A percentile compares a stretch with the other conserved stretches of the same genome.
These are phyloP conservation scores for Hypericum androsaemum DNA, from an alignment of 345 rosid species.

Conservation along the genomic window DNA sequence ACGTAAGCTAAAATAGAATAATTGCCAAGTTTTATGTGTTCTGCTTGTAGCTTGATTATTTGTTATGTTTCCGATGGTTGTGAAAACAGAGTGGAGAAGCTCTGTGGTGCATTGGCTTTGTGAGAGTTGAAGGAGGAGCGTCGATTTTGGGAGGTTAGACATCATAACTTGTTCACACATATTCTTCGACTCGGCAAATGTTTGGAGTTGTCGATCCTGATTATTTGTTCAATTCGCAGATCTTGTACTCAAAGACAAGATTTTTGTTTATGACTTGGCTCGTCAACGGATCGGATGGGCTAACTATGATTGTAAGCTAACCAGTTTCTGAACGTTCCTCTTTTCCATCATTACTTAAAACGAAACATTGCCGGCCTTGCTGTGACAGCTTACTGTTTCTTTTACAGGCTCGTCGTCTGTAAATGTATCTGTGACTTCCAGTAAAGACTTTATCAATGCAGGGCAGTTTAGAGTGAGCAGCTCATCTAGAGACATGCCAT, in stretches of 20 bases:
- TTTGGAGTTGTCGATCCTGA: neutral
- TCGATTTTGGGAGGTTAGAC: conserved; percentile 8
- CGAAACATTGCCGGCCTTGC: neutral
- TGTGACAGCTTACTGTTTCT: neutral
- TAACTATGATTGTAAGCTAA: conserved; percentile 7
- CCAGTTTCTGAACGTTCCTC: neutral
- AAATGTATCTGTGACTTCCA: conserved; percentile 24
- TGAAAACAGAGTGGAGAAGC: conserved; percentile 1
- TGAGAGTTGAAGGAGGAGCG: neutral
- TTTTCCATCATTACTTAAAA: neutral
- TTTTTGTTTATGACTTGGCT: conserved; percentile 5
- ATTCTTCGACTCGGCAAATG: neutral
- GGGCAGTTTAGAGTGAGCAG: conserved; percentile 17
- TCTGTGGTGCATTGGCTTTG: conserved; percentile 8
- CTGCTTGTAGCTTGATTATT: no score
- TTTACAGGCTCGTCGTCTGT: conserved; percentile 23
- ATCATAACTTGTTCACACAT: neutral
- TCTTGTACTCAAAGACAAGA: conserved; percentile 7
- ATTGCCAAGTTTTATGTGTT: no score
- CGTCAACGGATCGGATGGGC: conserved; percentile 11
- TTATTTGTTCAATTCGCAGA: neutral
- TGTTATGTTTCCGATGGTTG: no score
- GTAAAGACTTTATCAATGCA: conserved; percentile 23
- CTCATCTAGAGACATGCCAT: conserved; percentile 28
- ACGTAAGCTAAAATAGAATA: no score